phyloP scores from a whole-genome alignment of 352 stramenopile species.

The Phytophthora litchii region DNA sequence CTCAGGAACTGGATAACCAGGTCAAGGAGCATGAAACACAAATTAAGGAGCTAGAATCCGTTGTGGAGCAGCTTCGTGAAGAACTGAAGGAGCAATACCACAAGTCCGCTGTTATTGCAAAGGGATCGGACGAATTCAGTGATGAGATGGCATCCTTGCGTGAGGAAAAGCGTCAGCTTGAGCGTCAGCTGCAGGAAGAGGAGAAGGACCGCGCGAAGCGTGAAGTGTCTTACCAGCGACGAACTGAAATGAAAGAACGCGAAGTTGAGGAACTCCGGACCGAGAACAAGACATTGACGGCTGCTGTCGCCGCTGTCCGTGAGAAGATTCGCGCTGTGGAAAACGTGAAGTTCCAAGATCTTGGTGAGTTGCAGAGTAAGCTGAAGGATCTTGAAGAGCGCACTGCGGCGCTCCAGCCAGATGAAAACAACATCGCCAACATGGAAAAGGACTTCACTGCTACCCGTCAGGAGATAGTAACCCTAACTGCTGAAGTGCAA shows the following conservation, averaged over 20 bases:
- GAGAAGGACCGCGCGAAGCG: slow-evolving; percentile 47
- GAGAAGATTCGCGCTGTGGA: slow-evolving; percentile 54
- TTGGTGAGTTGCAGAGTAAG: slow-evolving; percentile 40
- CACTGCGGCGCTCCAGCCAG: slow-evolving; percentile 38
- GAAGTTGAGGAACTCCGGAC: slow-evolving; percentile 48
- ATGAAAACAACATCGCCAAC: slow-evolving; percentile 31
- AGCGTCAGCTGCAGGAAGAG: slow-evolving; percentile 43
- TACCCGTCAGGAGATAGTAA: slow-evolving; percentile 54
- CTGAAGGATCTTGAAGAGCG: slow-evolving; percentile 50
- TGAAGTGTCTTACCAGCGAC: slow-evolving; percentile 45
- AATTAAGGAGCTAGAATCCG: slow-evolving; percentile 51
- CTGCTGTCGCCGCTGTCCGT: slow-evolving; percentile 43
- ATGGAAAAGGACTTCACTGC: slow-evolving; percentile 51
- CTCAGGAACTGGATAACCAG: slow-evolving; percentile 45
- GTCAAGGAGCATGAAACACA: slow-evolving; percentile 48
- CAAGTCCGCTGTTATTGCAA: slow-evolving; percentile 42
- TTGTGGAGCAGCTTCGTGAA: slow-evolving; percentile 42
- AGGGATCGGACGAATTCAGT: slow-evolving; percentile 51
- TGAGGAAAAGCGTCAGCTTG: slow-evolving; percentile 46
- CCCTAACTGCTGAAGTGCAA: slow-evolving; percentile 50
- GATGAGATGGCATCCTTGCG: slow-evolving; percentile 50
- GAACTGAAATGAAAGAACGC: slow-evolving; percentile 47
- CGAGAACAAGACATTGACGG: slow-evolving; percentile 47
- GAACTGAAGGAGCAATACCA: slow-evolving; percentile 61
- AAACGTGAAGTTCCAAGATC: slow-evolving; percentile 43